Evolutionary conservation across 306 rosid genomes (phyloP).

Genomic region (Quercus gilva): DNA sequence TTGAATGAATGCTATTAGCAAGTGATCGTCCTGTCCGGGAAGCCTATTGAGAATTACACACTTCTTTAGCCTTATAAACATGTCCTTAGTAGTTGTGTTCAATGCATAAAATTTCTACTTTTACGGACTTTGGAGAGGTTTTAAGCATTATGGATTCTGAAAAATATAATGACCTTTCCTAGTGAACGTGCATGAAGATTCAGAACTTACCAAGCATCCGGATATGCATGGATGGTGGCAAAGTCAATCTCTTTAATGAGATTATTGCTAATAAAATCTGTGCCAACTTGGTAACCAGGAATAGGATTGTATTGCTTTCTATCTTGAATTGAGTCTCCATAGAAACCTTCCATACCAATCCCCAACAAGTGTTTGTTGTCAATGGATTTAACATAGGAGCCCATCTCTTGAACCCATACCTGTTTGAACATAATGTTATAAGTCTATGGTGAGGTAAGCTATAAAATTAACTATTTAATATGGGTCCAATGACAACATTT

Average conservation of each 20-base stretch:
- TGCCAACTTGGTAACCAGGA: conserved; percentile 42
- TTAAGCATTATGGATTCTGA: not conserved
- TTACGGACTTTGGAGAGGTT: too few species aligned
- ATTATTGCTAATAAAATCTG: conserved; percentile 46
- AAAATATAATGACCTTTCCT: not conserved
- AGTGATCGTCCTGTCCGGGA: conserved; percentile 21
- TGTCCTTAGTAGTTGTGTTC: not conserved
- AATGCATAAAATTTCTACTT: too few species aligned
- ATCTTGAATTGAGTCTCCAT: conserved; percentile 45
- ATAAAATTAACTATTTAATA: not conserved
- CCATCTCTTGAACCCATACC: conserved; percentile 73
- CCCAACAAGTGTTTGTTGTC: conserved; percentile 49
- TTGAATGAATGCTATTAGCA: conserved; percentile 39
- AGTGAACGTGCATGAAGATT: not conserved
- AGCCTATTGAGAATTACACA: conserved; percentile 33
- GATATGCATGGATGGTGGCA: conserved; percentile 58
- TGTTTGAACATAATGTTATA: not conserved
- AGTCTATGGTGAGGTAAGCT: not conserved
- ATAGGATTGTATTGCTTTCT: conserved; percentile 49
- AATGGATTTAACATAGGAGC: conserved; percentile 44
- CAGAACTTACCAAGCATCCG: conserved; percentile 44
- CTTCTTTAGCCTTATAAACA: not conserved
- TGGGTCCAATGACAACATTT: not conserved
- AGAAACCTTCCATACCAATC: conserved; percentile 74
- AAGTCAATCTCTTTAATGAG: conserved; percentile 47